A percentile compares a stretch with the other conserved stretches of the same genome.
Evolutionary conservation across 176 grass and related monocot genomes (phyloP).

Genomic region (Cymbopogon citratus): DNA sequence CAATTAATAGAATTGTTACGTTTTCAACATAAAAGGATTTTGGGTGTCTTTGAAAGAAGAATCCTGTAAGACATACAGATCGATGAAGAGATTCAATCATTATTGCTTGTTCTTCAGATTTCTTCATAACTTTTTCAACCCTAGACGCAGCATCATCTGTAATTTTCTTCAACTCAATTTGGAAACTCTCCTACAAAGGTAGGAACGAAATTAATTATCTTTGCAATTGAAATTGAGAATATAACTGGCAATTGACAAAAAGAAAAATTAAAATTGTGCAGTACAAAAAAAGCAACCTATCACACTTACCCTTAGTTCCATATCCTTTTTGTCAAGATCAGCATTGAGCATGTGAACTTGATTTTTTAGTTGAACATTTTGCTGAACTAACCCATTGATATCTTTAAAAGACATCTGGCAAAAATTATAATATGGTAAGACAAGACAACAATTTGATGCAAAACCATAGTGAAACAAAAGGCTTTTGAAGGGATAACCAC

Average conservation of each 20-base stretch:
- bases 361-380: slow-evolving; percentile 86
- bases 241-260: not conserved
- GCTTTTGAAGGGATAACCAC: not conserved
- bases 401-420: slow-evolving; percentile 85
- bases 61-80: slow-evolving; percentile 53
- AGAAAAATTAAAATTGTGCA: not conserved
- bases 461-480: not conserved
- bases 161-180: slow-evolving; percentile 77
- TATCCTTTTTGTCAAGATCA: slow-evolving; percentile 68
- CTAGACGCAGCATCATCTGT: slow-evolving; percentile 51
- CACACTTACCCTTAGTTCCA: slow-evolving; percentile 62
- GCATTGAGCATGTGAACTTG: slow-evolving; percentile 64
- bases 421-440: slow-evolving; percentile 27
- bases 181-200: slow-evolving; percentile 63
- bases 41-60: slow-evolving; percentile 1
- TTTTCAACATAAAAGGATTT: not conserved
- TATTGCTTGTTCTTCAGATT: slow-evolving; percentile 84
- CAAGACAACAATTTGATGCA: not conserved
- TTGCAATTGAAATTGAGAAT: not conserved
- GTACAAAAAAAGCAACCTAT: not conserved
- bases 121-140: slow-evolving; percentile 86
- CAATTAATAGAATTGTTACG: not conserved
- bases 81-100: slow-evolving; percentile 98
- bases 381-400: slow-evolving; percentile 74
- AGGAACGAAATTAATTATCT: not conserved